These are phyloP conservation scores for Athelia psychrophila DNA, from an alignment of 1,284 basidiomycete species.

Conservation along the genomic window DNA sequence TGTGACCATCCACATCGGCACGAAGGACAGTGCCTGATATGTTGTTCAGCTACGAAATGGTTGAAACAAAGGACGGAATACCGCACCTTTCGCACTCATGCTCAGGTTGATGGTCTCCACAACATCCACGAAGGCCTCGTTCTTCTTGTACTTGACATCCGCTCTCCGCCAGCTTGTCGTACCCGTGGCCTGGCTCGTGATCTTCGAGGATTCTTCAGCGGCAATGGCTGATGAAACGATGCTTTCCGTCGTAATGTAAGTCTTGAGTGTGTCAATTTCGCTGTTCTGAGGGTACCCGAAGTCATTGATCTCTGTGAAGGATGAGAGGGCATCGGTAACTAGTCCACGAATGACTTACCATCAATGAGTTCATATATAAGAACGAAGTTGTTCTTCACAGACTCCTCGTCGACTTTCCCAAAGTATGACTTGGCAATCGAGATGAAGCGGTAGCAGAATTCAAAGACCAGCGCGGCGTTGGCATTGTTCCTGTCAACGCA, in stretches of 20 bases:
- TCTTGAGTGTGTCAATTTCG: constrained; percentile 96
- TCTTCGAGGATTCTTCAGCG: constrained; percentile 93
- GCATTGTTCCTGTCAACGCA: constrained; percentile 59
- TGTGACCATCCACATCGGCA: constrained; percentile 98
- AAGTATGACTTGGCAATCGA: constrained; percentile 94
- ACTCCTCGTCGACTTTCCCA: constrained; percentile 96
- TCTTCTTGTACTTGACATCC: constrained; percentile 98
- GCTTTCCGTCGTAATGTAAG: constrained; percentile 97
- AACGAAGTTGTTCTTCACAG: constrained; percentile 98
- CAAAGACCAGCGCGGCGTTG: constrained; percentile 96
- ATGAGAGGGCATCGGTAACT: neutral
- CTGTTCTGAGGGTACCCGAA: constrained; percentile 99
- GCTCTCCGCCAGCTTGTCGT: constrained; percentile 91
- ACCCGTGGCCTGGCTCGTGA: constrained; percentile 94
- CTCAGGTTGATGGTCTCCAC: constrained; percentile 95
- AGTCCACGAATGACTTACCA: constrained; percentile 47
- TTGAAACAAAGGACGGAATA: constrained; percentile 3
- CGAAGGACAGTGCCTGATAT: constrained; percentile 79
- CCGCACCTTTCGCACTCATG: constrained; percentile 91
- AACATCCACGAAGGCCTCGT: constrained; percentile 97
- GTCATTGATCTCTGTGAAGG: constrained; percentile 85
- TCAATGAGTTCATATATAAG: constrained; percentile 95
- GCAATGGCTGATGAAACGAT: constrained; percentile 83
- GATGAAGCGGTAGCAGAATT: constrained; percentile 96
- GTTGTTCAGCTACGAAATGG: neutral